Percentiles rank a stretch among this genome's conserved stretches.
Conservation (phyloP, 352 stramenopile species). For the Globisporangium sylvaticum region DNA sequence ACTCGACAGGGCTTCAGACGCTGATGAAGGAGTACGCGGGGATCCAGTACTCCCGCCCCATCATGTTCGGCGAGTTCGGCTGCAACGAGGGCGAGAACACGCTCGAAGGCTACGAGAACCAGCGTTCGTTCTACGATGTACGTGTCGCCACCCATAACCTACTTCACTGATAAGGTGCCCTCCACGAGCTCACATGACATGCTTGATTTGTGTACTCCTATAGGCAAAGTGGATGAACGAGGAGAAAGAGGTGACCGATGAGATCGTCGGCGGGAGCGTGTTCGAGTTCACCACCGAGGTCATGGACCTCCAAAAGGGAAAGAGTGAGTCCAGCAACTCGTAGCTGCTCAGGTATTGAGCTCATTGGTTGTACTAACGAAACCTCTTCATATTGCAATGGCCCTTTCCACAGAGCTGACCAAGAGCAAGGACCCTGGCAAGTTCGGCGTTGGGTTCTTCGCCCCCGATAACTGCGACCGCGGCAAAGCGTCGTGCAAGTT, state of each 20-base stretch:
- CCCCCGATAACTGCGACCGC: slow-evolving; percentile 67
- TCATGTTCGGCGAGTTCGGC: slow-evolving; percentile 79
- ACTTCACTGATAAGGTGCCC: background rate
- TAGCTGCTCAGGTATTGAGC: background rate
- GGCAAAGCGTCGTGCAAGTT: slow-evolving; percentile 46
- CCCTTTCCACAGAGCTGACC: slow-evolving; percentile 14
- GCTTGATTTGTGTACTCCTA: background rate
- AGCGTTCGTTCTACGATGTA: slow-evolving; percentile 52
- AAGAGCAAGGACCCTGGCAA: slow-evolving; percentile 49
- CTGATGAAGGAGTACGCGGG: slow-evolving; percentile 62
- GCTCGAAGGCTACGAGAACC: slow-evolving; percentile 62
- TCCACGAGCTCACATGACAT: background rate
- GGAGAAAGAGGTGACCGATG: slow-evolving; percentile 55
- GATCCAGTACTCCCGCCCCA: slow-evolving; percentile 42
- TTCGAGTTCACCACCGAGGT: slow-evolving; percentile 74
- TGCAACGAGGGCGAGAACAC: slow-evolving; percentile 69
- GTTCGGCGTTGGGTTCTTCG: slow-evolving; percentile 71
- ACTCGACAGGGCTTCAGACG: slow-evolving; percentile 55
- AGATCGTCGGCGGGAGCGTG: slow-evolving; percentile 68
- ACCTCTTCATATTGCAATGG: background rate
- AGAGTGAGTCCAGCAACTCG: slow-evolving; percentile 13
- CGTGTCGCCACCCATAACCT: background rate
- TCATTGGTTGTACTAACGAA: background rate
- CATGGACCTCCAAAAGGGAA: slow-evolving; percentile 34
- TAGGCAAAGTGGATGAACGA: slow-evolving; percentile 73